Base-by-base conservation (phyloP, 129 eudicot genomes). In the Smallanthus sonchifolius region DNA sequence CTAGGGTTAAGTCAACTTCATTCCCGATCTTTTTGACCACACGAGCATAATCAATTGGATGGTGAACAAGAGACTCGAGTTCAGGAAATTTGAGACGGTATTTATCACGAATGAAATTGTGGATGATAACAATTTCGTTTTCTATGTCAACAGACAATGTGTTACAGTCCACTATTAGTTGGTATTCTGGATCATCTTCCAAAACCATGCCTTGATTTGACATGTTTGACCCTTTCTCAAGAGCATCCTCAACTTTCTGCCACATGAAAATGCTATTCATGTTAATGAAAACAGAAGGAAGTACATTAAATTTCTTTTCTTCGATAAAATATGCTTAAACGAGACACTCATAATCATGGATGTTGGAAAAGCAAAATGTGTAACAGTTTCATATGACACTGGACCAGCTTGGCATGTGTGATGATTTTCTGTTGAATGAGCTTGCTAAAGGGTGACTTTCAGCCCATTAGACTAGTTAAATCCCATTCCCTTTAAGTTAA, bases 101-200 rank as follows among this genome's bases (percentile, higher is more conserved):
- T 76, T 93, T 90, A 71, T 93, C 98, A 17, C 97, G 95, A 28
- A 93, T 88, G 52, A 93, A 93, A 65, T 93, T 93, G 75, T 93
- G 98, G 69, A 93, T 86, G 19, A 95, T 88, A 7, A 80, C 80
- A 13, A 91, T 88, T 67, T 95, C 97, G 67, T 91, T 91, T 72
- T 95, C 99, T 19, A 95, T 95, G 64, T 95, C 99, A 39, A 95
- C 99, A 2, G 97, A 91, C 82, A 95, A 77, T 5, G 96, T 83
- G 78, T 95, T 95, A 61, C 99, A 95, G 48, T 95, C 99, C 44
- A 91, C 97, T 14, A 95, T 95, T 13, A 91, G 80, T 83, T 91
- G 96, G 82, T 91, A 95, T 65, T 91, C 99, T 0, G 97, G 99
- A 82, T 95, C 99, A 52, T 95, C 99, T 78, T 91, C 96, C 78